Evolutionary conservation across 2,329 filamentous ascomycete genomes (phyloP), one percentile per base, ranked within the genome.

Genomic region (Fusarium brachygibbosum): DNA sequence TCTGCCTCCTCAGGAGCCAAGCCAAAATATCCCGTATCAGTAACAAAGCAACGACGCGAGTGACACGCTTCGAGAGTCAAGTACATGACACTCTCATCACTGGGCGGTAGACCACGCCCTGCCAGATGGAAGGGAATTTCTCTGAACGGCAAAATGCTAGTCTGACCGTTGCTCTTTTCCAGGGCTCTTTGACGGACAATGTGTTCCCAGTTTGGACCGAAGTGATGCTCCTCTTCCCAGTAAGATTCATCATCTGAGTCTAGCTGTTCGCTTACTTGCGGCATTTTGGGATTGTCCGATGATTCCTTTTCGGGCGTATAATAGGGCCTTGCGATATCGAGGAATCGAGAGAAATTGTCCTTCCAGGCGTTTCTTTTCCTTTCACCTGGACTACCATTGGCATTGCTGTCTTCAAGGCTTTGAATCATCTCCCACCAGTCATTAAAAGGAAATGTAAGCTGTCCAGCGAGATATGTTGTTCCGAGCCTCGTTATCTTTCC

Each of bases 121-220:
- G 54, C 54, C 6, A 37, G n/a, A 6, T 16, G 2, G 9, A 57
- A 57, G 0, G 54, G 45, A 1, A 57, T 57, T 1, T 57, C 54
- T 1, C 54, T 34, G 11, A 51, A 57, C 0, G 35, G 45, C 1
- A 57, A 8, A 12, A 25, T 23, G 0, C 28, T n/a, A 25, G 19
- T n/a, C 16, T 29, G n/a, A 11, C 54, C 31, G 3, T 25, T 4
- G 19, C 5, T 16, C 14, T 9, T 51, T 38, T 57, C 54, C 6
- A 12, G 2, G 2, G 53, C 28, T 2, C 23, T 31, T 2, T 19
- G 28, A 0, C 21, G 21, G 14, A 57, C 5, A 0, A 1, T 6
- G 0, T 34, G 5, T 34, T 50, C 35, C 53, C 53, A 57, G 4
- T 10, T 34, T 1, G 7, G 6, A 5, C 44, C 44, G 9, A 50